Evolutionary conservation across 2,329 filamentous ascomycete species (phyloP).

Genomic region (Setomelanomma holmii): DNA sequence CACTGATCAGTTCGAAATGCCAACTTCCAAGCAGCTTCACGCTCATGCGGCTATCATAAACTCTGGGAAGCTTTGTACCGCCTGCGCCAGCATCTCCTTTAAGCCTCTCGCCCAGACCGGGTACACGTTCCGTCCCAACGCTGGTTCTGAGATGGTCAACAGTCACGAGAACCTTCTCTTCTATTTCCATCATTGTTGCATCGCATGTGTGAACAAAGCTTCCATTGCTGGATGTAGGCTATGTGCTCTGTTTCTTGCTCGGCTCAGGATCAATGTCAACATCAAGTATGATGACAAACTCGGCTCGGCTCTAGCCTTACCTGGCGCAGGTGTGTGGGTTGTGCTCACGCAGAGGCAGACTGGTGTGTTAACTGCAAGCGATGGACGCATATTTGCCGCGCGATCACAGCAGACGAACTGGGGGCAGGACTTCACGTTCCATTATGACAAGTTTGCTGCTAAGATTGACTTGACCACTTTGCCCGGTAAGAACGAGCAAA

Average conservation of each 20-base stretch:
- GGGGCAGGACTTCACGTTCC: neutral
- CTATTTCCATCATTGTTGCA: neutral
- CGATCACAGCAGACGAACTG: neutral
- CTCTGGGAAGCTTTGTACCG: neutral
- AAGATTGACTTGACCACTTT: neutral
- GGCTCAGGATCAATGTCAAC: neutral
- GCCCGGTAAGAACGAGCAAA: neutral
- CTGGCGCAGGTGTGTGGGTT: neutral
- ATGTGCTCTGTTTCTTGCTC: neutral
- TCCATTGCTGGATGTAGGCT: neutral
- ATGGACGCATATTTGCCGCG: neutral
- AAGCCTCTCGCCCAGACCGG: neutral
- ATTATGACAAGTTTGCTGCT: neutral
- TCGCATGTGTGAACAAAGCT: neutral
- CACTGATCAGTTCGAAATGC: too few species aligned
- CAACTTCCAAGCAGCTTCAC: neutral
- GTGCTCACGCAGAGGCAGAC: neutral
- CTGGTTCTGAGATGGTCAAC: neutral
- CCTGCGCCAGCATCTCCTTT: neutral
- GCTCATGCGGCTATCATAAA: neutral
- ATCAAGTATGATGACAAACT: neutral
- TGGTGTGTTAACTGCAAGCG: neutral
- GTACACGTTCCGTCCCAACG: neutral
- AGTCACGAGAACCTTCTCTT: neutral
- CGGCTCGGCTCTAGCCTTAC: neutral